A percentile compares a stretch with the other conserved stretches of the same genome.
phyloP scores from a whole-genome alignment of 1,284 basidiomycete species.

The Tremellales sp. region DNA sequence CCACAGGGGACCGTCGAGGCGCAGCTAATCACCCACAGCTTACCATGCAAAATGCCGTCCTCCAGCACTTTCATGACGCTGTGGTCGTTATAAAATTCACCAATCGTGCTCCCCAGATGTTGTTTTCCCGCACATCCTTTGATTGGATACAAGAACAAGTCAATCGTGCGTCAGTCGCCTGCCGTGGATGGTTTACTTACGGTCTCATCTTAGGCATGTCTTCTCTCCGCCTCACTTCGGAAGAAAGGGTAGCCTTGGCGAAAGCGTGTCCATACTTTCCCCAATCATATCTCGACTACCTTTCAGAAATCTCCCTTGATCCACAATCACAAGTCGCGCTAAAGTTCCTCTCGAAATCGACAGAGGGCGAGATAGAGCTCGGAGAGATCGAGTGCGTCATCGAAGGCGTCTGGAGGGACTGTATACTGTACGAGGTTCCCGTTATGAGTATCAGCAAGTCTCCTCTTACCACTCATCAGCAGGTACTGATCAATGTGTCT shows the following conservation, averaged over 20 bases:
- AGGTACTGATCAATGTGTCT: constrained; percentile 8
- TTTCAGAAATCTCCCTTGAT: constrained; percentile 66
- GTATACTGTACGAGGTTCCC: constrained; percentile 94
- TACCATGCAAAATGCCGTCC: constrained; percentile 94
- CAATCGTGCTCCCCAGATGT: constrained; percentile 68
- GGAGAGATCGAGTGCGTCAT: constrained; percentile 74
- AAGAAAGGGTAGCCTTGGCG: constrained; percentile 68
- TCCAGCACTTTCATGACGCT: constrained; percentile 70
- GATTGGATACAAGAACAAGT: constrained; percentile 64
- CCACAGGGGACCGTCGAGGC: neutral
- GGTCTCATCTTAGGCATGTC: constrained; percentile 58
- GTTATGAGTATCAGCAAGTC: constrained; percentile 81
- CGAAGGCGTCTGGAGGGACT: constrained; percentile 76
- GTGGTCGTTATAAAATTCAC: constrained; percentile 69
- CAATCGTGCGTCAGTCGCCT: constrained; percentile 56
- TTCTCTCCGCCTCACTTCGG: constrained; percentile 58
- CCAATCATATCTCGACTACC: constrained; percentile 69
- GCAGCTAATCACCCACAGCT: constrained; percentile 54
- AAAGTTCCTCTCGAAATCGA: constrained; percentile 59
- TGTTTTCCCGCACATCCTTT: constrained; percentile 68
- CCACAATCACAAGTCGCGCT: constrained; percentile 72
- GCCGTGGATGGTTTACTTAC: neutral
- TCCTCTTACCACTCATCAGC: constrained; percentile 51
- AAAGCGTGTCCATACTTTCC: constrained; percentile 72
- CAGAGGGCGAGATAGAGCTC: constrained; percentile 49